These are phyloP conservation scores for Xerocomellus chrysenteron DNA, from an alignment of 768 basidiomycete species.

Conservation along the genomic window DNA sequence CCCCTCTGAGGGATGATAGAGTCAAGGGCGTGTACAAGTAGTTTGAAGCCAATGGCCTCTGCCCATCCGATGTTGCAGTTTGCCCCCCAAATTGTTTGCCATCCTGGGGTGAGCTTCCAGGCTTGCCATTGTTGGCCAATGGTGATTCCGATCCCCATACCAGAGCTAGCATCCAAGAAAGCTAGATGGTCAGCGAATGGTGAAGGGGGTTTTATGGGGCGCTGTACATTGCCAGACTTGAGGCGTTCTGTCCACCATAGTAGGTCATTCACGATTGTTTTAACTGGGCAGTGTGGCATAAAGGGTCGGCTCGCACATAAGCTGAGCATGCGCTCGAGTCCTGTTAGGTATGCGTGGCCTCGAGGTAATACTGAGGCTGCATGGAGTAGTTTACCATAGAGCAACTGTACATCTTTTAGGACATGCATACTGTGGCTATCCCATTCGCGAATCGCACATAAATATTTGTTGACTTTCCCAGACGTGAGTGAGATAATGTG, in stretches of 20 bases:
- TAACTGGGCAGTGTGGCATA: not conserved
- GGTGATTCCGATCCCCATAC: not conserved
- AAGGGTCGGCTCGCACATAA: too few relatives aligned
- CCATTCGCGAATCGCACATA: constrained; percentile 4
- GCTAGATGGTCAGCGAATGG: not conserved
- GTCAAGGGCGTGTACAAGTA: not conserved
- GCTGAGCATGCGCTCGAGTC: too few relatives aligned
- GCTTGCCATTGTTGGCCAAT: not conserved
- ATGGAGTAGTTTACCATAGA: constrained; percentile 16
- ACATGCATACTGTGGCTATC: fast-evolving
- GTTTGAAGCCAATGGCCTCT: not conserved
- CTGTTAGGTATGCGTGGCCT: too few relatives aligned
- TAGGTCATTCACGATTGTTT: fast-evolving
- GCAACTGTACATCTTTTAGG: not conserved
- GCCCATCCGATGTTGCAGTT: not conserved
- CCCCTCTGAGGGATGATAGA: not conserved
- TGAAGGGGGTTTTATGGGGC: not conserved
- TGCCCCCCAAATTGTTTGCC: fast-evolving
- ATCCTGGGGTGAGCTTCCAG: not conserved
- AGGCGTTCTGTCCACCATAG: not conserved
- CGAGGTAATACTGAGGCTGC: not conserved
- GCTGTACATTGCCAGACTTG: too few relatives aligned
- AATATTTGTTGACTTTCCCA: constrained; percentile 24
- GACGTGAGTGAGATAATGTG: constrained; percentile 23
- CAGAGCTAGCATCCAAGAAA: constrained; percentile 7